These are phyloP conservation scores for Artemisia argyi DNA, from an alignment of 129 eudicot genomes.

Conservation along the genomic window DNA sequence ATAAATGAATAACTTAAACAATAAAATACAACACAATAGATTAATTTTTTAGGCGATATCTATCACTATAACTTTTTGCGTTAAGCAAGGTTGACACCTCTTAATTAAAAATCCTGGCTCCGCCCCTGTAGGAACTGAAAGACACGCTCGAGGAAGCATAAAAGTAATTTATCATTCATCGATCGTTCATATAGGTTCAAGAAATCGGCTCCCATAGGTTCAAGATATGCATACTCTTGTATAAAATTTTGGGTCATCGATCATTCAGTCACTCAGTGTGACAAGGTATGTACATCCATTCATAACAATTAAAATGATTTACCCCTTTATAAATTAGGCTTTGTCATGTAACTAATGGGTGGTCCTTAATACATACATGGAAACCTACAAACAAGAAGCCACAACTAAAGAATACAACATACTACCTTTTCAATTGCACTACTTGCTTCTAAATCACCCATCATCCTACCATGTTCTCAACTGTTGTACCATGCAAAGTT, in stretches of 20 bases:
- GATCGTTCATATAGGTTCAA: not conserved
- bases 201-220: too few relatives aligned
- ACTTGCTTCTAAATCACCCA: slow-evolving; percentile 29
- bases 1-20: too few relatives aligned
- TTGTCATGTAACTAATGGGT: slow-evolving; percentile 7
- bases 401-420: slow-evolving; percentile 18
- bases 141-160: not conserved
- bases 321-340: not conserved
- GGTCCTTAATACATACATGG: slow-evolving; percentile 27
- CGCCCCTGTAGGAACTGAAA: too few relatives aligned
- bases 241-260: too few relatives aligned
- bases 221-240: too few relatives aligned
- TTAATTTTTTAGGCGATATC: too few relatives aligned
- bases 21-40: too few relatives aligned
- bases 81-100: too few relatives aligned
- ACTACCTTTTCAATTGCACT: slow-evolving; percentile 29
- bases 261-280: not conserved
- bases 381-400: slow-evolving; percentile 18
- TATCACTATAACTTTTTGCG: too few relatives aligned
- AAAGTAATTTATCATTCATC: too few relatives aligned
- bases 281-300: not conserved
- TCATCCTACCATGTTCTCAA: not conserved
- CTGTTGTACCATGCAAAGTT: slow-evolving; percentile 17
- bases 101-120: too few relatives aligned
- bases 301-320: not conserved